Percentiles rank a stretch among this genome's conserved stretches.
Evolutionary conservation across 257 asterid species (phyloP).

Genomic region (Nicotiana obtusifolia): DNA sequence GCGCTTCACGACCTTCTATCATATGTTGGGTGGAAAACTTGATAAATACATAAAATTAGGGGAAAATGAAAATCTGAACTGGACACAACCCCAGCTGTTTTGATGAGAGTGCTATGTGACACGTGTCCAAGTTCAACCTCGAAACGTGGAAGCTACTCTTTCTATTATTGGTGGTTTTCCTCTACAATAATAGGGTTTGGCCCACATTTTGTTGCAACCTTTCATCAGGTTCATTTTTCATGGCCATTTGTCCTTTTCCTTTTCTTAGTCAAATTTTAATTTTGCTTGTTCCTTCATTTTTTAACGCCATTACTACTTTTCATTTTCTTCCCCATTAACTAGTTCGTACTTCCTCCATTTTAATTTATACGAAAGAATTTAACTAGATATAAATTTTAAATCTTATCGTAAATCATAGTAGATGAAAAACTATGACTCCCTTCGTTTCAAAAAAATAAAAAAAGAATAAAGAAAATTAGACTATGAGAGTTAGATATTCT

Average conservation of each 20-base stretch:
- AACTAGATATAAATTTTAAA: too few species aligned
- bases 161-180: constrained; percentile 30
- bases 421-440: background rate
- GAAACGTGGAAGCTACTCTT: constrained; percentile 34
- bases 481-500: background rate
- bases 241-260: background rate
- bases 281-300: too few species aligned
- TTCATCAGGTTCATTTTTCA: background rate
- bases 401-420: too few species aligned
- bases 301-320: too few species aligned
- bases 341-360: background rate
- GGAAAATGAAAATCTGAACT: too few species aligned
- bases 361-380: too few species aligned
- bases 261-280: background rate
- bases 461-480: background rate
- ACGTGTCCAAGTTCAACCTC: background rate
- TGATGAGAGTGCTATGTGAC: too few species aligned
- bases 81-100: too few species aligned
- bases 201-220: background rate
- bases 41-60: too few species aligned
- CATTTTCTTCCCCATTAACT: background rate
- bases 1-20: too few species aligned
- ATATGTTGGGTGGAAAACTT: too few species aligned
- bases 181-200: background rate
- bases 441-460: constrained; percentile 2